Evolutionary conservation across 495 filamentous ascomycete species (phyloP).

Genomic region (Thermothielavioides terrestris): DNA sequence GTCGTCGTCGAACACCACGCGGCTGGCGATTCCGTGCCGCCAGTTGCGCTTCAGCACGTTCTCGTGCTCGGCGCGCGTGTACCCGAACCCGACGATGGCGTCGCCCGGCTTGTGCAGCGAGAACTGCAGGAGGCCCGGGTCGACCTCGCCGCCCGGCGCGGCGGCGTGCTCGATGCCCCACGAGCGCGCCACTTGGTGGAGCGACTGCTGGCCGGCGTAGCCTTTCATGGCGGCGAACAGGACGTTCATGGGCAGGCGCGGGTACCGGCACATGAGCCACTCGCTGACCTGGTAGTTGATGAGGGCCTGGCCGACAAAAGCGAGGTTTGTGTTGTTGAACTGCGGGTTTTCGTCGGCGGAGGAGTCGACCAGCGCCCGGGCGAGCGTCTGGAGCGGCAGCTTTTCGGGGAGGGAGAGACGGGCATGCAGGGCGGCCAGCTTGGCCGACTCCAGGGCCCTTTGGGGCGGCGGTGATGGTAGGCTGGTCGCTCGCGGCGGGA

Average conservation of each 20-base stretch:
- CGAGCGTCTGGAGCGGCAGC: constrained; percentile 78
- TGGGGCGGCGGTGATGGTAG: constrained; percentile 59
- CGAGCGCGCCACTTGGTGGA: constrained; percentile 60
- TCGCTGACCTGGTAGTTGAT: constrained; percentile 82
- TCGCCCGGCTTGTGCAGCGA: constrained; percentile 51
- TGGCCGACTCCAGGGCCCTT: constrained; percentile 66
- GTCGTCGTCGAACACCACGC: constrained; percentile 68
- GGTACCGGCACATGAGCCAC: constrained; percentile 76
- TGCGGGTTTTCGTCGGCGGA: constrained; percentile 65
- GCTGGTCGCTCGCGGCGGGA: constrained; percentile 14
- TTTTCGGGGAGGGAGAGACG: constrained; percentile 74
- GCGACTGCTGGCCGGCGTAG: constrained; percentile 63
- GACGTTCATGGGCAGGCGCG: constrained; percentile 76
- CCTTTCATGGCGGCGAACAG: constrained; percentile 75
- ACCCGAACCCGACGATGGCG: constrained; percentile 34
- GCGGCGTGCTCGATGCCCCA: constrained; percentile 88
- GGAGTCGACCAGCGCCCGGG: constrained; percentile 73
- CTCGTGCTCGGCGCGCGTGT: constrained; percentile 29
- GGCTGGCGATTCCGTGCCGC: constrained; percentile 60
- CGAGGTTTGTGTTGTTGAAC: constrained; percentile 55
- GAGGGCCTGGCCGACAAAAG: constrained; percentile 71
- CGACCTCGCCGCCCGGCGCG: constrained; percentile 79
- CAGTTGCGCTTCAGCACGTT: constrained; percentile 44
- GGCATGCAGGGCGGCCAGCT: constrained; percentile 88
- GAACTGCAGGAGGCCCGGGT: constrained; percentile 88